These are phyloP conservation scores for Catunica adiposa DNA, from an alignment of 2,329 filamentous ascomycete genomes.

Conservation along the genomic window DNA sequence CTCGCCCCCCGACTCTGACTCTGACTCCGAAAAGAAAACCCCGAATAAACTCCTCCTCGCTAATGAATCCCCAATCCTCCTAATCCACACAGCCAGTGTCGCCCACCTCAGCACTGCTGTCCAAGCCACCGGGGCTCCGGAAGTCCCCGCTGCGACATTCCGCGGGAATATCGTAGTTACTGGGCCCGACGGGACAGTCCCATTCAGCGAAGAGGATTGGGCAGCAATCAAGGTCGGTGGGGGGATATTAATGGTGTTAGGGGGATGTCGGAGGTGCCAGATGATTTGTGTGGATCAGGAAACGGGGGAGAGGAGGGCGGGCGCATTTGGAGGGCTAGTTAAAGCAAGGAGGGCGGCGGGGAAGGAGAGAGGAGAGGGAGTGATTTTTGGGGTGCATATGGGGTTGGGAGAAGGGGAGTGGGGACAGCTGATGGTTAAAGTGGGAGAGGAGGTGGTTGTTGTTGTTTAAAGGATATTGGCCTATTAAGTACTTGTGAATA, in stretches of 20 bases:
- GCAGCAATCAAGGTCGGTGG: conserved; percentile 46
- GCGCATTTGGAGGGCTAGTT: conserved; percentile 75
- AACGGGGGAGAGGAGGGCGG: conserved; percentile 59
- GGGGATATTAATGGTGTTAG: conserved; percentile 53
- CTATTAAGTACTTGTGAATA: too few species aligned
- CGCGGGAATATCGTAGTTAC: conserved; percentile 73
- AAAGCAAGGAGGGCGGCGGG: conserved; percentile 73
- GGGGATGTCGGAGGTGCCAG: conserved; percentile 75
- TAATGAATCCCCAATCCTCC: conserved; percentile 86
- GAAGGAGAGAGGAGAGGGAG: conserved; percentile 32
- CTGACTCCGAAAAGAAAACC: conserved; percentile 30
- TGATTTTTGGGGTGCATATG: conserved; percentile 80
- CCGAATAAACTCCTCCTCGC: conserved; percentile 53
- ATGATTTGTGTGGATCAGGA: conserved; percentile 92
- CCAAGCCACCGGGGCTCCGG: background rate
- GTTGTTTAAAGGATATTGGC: conserved; percentile 1
- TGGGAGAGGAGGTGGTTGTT: conserved; percentile 6
- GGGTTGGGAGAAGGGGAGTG: background rate
- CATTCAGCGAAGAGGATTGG: conserved; percentile 72
- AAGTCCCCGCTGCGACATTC: conserved; percentile 57
- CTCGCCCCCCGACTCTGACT: conserved; percentile 42
- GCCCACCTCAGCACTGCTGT: conserved; percentile 41
- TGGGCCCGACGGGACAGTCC: conserved; percentile 27
- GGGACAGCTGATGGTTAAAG: background rate
- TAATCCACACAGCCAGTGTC: conserved; percentile 66